Percentiles rank a stretch among this genome's conserved stretches.
These are phyloP conservation scores for Lavandula angustifolia DNA, from an alignment of 257 asterid species.

Conservation along the genomic window DNA sequence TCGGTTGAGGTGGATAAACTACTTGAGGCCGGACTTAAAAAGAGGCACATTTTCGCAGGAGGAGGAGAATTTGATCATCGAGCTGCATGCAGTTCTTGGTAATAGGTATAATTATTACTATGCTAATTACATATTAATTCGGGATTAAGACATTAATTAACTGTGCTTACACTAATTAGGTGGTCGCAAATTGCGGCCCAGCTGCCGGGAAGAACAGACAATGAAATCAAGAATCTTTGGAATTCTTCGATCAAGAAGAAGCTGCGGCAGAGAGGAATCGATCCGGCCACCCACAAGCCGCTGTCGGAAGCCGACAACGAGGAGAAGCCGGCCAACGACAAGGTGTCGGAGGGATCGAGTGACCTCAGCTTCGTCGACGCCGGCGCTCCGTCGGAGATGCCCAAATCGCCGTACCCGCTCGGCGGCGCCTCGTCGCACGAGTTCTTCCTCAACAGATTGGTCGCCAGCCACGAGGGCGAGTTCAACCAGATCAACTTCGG, in stretches of 20 bases:
- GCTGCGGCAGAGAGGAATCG: constrained; percentile 80
- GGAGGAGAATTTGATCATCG: constrained; percentile 78
- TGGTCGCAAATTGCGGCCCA: constrained; percentile 96
- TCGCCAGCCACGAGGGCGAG: constrained; percentile 45
- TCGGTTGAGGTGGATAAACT: constrained; percentile 87
- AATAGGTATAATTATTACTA: constrained; percentile 60
- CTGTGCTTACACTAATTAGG: constrained; percentile 31
- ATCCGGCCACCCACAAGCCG: constrained; percentile 84
- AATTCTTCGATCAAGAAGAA: constrained; percentile 90
- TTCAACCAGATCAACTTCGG: constrained; percentile 48
- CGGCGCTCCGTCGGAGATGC: constrained; percentile 29
- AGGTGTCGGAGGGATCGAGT: constrained; percentile 50
- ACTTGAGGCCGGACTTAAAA: constrained; percentile 86
- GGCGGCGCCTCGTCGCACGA: constrained; percentile 40
- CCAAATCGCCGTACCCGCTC: constrained; percentile 11
- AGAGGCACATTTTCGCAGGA: constrained; percentile 88
- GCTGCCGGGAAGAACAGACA: constrained; percentile 88
- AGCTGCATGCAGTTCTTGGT: constrained; percentile 89
- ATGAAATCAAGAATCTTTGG: constrained; percentile 91
- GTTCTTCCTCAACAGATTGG: constrained; percentile 64
- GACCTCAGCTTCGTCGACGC: constrained; percentile 49
- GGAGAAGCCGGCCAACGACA: constrained; percentile 41
- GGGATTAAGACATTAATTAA: too few species aligned
- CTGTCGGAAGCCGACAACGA: constrained; percentile 50
- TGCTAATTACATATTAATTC: too few species aligned